Percentiles rank a stretch among this genome's conserved stretches.
Evolutionary conservation across 371 early-diverging fungal species (phyloP).

Genomic region (Cokeromyces recurvatus): DNA sequence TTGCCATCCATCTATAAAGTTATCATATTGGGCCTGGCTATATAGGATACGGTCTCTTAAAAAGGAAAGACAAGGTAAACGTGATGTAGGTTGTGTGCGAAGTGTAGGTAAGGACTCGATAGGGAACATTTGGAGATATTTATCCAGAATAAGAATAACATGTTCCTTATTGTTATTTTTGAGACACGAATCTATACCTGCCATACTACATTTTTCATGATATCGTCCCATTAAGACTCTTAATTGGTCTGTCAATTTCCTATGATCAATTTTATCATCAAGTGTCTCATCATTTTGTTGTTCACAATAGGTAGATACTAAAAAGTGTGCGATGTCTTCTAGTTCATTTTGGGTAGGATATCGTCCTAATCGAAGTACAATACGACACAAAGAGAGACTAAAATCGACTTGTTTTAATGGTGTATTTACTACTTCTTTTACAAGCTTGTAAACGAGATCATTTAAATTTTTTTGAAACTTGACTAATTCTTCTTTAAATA

Average conservation of each 20-base stretch:
- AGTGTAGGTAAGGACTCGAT: slow-evolving; percentile 81
- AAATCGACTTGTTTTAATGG: slow-evolving; percentile 32
- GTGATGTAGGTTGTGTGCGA: slow-evolving; percentile 66
- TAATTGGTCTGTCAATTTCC: slow-evolving; percentile 19
- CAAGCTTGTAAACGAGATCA: slow-evolving; percentile 12
- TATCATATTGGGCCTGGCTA: slow-evolving; percentile 3
- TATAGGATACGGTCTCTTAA: slow-evolving; percentile 61
- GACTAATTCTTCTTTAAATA: slow-evolving; percentile 14
- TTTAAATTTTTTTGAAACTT: slow-evolving; percentile 16
- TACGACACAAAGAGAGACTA: slow-evolving; percentile 49
- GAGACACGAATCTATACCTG: slow-evolving; percentile 12
- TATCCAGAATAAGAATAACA: slow-evolving; percentile 79
- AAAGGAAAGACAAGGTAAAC: slow-evolving; percentile 76
- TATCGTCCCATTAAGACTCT: slow-evolving; percentile 14
- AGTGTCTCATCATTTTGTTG: no score
- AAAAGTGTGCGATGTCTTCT: slow-evolving; percentile 68
- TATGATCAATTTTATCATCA: slow-evolving; percentile 41
- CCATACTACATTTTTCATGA: slow-evolving; percentile 13
- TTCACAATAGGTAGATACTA: slow-evolving; percentile 67
- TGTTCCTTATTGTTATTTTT: slow-evolving; percentile 43
- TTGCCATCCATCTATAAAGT: slow-evolving; percentile 22
- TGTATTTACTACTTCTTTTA: background rate
- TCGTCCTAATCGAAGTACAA: slow-evolving; percentile 53
- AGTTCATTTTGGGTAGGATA: slow-evolving; percentile 44
- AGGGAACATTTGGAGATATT: slow-evolving; percentile 74